A percentile compares a stretch with the other conserved stretches of the same genome.
Conservation (phyloP, 148 eudicot genomes). For the Gaultheria prostrata region DNA sequence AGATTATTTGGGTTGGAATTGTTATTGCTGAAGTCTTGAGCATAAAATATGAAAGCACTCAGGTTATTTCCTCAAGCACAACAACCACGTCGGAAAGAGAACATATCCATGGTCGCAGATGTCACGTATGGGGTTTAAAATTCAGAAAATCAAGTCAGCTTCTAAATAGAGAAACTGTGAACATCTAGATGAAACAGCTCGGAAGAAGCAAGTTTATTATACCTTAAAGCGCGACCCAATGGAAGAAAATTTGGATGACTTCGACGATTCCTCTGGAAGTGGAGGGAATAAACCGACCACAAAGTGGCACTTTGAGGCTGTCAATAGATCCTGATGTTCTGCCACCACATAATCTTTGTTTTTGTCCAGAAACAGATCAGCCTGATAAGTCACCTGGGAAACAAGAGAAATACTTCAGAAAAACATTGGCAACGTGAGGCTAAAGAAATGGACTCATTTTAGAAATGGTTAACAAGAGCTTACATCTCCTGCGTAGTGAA, state of each 20-base stretch:
- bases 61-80: background rate
- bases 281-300: conserved; percentile 90
- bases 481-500: conserved; percentile 99
- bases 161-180: background rate
- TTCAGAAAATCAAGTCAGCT: conserved; percentile 12
- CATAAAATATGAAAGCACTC: background rate
- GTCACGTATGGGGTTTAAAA: background rate
- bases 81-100: background rate
- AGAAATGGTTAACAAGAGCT: conserved; percentile 8
- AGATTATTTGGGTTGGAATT: background rate
- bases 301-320: conserved; percentile 85
- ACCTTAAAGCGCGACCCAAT: conserved; percentile 99
- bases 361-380: conserved; percentile 94
- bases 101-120: background rate
- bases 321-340: conserved; percentile 92
- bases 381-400: conserved; percentile 80
- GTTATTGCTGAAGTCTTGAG: background rate
- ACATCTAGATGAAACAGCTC: conserved; percentile 1
- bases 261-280: conserved; percentile 83
- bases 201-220: conserved; percentile 3
- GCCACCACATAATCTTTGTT: conserved; percentile 99
- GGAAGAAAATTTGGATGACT: conserved; percentile 97
- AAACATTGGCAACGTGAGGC: background rate
- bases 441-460: background rate
- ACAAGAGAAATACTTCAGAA: conserved; percentile 17